Base-by-base conservation (phyloP, 2,329 filamentous ascomycete genomes). In the Fusarium tjaetaba region DNA sequence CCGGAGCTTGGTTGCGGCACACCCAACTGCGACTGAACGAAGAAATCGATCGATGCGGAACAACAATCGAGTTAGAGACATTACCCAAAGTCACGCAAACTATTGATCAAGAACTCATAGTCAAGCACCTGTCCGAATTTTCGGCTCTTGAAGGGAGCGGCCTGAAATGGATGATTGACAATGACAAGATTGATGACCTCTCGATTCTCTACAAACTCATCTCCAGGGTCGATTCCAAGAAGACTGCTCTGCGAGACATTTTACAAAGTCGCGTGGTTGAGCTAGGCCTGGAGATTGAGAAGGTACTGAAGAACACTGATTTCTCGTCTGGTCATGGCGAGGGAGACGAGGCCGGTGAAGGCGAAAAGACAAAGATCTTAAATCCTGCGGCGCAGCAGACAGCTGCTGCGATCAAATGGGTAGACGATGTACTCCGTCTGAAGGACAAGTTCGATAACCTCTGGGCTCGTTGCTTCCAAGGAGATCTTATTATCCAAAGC, bases 401-500 rank as follows among this genome's bases (percentile, higher is more conserved):
- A 2, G 89, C 90, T 1, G 93, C 95, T 4, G 96, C 96, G 0
- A 93, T 98, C 76, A 94, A 93, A 78, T 99, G 96, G 96, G 96
- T 98, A 5, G 94, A 97, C 76, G 95, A 97, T 77, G 93, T 98
- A 5, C 85, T 99, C 53, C 83, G 84, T 24, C 86, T 99, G 34
- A 98, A 98, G 82, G 91, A 93, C 76, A 97, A 96, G 79, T 98
- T 97, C 77, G 95, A 98, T 80, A 87, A 83, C 18, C 89, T 99
- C 68, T 95, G 92, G 90, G 85, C 84, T 46, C 82, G 84, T 16
- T 94, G 95, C 48, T 97, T 98, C 80, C 81, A 88, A 28, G 87
- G 89, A 48, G 95, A 98, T 78, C 88, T 94, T 43, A 87, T 91
- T 13, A 86, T 99, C 22, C 93, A 97, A 77, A 93, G 92, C 4